Base-by-base conservation (phyloP, 2,329 filamentous ascomycete genomes). In the Volutella citrinella region DNA sequence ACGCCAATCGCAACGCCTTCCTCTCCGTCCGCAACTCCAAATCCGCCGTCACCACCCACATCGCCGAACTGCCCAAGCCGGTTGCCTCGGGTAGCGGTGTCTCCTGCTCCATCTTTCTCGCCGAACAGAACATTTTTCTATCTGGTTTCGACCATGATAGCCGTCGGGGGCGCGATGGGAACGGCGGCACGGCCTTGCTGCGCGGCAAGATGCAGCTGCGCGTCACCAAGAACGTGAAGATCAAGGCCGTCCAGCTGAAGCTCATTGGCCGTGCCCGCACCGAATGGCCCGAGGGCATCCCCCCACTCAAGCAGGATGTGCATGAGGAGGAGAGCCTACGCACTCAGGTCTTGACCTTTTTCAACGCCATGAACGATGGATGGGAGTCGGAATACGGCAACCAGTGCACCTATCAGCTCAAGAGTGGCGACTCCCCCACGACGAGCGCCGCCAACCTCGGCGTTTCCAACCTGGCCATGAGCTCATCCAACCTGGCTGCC, bases 241-340 rank as follows among this genome's bases (percentile, higher is more conserved):
- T 98, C 48, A 96, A 95, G 68, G 84, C 87, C 5, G 78, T 98
- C 16, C 89, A 85, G 6, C 70, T 98, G 32, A 91, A 87, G 52
- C 86, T 98, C 49, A 78, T 82, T 24, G 93, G 91, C 19, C 84
- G 81, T 56, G 87, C 89, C 4, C 78, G 84, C 45, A 97, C 93
- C 2, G 89, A 95, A 56, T 98, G 93, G 93, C 91, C 93, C 12
- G 93, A 97, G 67, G 88, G 89, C 31, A 93, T 97, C 19, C 91
- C 93, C 4, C 89, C 90, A 0, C 75, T 83, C 37, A 95, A 95
- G 60, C 75, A 83, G 2, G 86, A 95, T 24, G 80, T 87, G 33
- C 84, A 80, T 51, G 89, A 97, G 56, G 85, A 87, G 43, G 85
- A 93, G 48, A 87, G 82, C 5, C 73, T 97, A 40, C 83, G 94